A percentile compares a stretch with the other conserved stretches of the same genome.
Evolutionary conservation across 352 stramenopile species (phyloP).

Genomic region (Phytophthora melonis): DNA sequence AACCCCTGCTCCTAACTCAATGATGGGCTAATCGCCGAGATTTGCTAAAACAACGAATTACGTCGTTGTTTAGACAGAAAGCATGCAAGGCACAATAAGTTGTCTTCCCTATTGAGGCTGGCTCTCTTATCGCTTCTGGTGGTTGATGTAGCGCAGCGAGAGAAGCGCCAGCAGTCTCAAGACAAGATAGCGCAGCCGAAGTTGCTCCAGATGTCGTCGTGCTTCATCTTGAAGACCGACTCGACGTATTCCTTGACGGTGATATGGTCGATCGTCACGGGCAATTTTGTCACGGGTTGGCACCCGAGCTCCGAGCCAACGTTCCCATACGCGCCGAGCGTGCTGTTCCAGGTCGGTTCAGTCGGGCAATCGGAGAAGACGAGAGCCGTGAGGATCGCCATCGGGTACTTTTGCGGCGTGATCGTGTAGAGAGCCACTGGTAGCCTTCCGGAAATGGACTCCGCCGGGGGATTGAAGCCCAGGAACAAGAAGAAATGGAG

Average conservation of each 20-base stretch:
- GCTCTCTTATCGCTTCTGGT: conserved; percentile 43
- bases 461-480: conserved; percentile 37
- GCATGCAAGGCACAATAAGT: too few relatives aligned
- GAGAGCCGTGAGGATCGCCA: conserved; percentile 33
- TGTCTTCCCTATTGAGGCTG: not conserved
- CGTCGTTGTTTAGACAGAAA: too few relatives aligned
- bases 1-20: too few relatives aligned
- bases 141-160: conserved; percentile 47
- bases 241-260: conserved; percentile 40
- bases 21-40: too few relatives aligned
- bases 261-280: conserved; percentile 27
- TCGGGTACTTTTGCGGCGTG: too few relatives aligned
- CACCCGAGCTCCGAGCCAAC: conserved; percentile 3
- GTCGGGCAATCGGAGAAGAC: conserved; percentile 38
- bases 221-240: conserved; percentile 32
- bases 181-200: conserved; percentile 34
- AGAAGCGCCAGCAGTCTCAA: conserved; percentile 39
- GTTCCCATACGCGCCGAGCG: not conserved
- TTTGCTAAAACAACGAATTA: too few relatives aligned
- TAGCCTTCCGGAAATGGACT: too few relatives aligned
- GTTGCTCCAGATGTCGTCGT: conserved; percentile 34
- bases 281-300: conserved; percentile 26
- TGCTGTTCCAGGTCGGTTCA: conserved; percentile 32
- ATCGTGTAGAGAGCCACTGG: too few relatives aligned
- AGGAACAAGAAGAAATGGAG: conserved; percentile 42